phyloP scores from a whole-genome alignment of 2,329 filamentous ascomycete genomes.

The Cephalotrichum gorgonifer region DNA sequence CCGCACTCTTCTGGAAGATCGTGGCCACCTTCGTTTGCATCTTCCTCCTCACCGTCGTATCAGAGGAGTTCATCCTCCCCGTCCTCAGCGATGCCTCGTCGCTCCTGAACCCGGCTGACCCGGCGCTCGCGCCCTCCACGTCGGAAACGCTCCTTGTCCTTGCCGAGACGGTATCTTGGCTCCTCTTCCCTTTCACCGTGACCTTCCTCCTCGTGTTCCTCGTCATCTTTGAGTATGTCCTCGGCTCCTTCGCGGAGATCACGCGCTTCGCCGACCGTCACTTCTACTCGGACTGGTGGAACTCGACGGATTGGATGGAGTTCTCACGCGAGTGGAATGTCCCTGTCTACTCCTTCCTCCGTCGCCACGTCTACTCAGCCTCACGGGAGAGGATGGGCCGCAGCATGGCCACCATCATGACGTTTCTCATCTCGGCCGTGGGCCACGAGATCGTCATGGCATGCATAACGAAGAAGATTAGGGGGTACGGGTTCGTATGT shows the following conservation, averaged over 20 bases:
- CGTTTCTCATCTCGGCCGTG: slow-evolving; percentile 80
- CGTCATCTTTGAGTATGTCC: slow-evolving; percentile 94
- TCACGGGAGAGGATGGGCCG: slow-evolving; percentile 67
- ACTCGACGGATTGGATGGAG: slow-evolving; percentile 82
- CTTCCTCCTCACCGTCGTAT: slow-evolving; percentile 82
- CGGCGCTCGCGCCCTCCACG: slow-evolving; percentile 23
- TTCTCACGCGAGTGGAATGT: slow-evolving; percentile 96
- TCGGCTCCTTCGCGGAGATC: slow-evolving; percentile 90
- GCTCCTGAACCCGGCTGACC: slow-evolving; percentile 34
- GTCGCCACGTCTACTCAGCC: slow-evolving; percentile 86
- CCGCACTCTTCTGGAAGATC: slow-evolving; percentile 73
- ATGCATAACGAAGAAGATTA: slow-evolving; percentile 92
- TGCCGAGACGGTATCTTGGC: slow-evolving; percentile 78
- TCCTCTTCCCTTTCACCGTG: slow-evolving; percentile 96
- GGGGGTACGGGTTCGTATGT: slow-evolving; percentile 85
- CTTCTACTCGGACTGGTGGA: slow-evolving; percentile 78
- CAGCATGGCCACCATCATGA: slow-evolving; percentile 72
- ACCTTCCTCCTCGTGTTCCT: slow-evolving; percentile 93
- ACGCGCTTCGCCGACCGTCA: slow-evolving; percentile 87
- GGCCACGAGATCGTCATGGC: slow-evolving; percentile 96
- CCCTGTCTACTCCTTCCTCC: slow-evolving; percentile 92
- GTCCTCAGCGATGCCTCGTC: slow-evolving; percentile 63
- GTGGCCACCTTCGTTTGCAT: slow-evolving; percentile 92
- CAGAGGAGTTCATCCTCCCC: slow-evolving; percentile 91
- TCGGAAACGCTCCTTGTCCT: slow-evolving; percentile 70